A percentile compares a stretch with the other conserved stretches of the same genome.
Evolutionary conservation across 768 basidiomycete genomes (phyloP).

Genomic region (Butyriboletus loyo): DNA sequence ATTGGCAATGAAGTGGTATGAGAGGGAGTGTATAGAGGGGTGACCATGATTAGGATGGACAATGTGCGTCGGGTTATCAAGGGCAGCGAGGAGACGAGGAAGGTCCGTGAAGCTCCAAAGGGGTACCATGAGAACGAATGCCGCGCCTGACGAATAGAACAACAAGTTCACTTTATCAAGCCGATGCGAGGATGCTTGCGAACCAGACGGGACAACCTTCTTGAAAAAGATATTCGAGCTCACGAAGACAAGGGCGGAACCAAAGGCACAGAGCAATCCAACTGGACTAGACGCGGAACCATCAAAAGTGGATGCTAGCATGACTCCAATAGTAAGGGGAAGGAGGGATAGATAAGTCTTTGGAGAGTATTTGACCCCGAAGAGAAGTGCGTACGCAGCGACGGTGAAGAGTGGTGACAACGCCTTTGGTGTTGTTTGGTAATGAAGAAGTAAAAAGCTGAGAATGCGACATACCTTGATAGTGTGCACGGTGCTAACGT

Average conservation of each 20-base stretch:
- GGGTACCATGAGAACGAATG: slow-evolving; percentile 94
- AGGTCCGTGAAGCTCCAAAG: slow-evolving; percentile 92
- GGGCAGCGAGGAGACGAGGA: slow-evolving; percentile 53
- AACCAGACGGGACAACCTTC: slow-evolving; percentile 81
- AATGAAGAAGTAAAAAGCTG: not conserved
- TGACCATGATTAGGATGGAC: slow-evolving; percentile 46
- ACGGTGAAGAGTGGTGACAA: slow-evolving; percentile 97
- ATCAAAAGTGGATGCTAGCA: slow-evolving; percentile 95
- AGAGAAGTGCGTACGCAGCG: slow-evolving; percentile 88
- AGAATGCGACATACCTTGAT: slow-evolving; percentile 72
- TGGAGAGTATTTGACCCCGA: slow-evolving; percentile 88
- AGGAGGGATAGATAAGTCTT: slow-evolving; percentile 91
- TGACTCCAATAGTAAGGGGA: slow-evolving; percentile 95
- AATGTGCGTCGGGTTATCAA: slow-evolving; percentile 40
- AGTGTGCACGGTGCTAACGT: slow-evolving; percentile 97
- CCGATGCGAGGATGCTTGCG: slow-evolving; percentile 59
- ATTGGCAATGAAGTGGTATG: slow-evolving; percentile 87
- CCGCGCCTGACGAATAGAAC: slow-evolving; percentile 90
- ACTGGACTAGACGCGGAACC: slow-evolving; percentile 80
- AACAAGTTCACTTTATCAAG: slow-evolving; percentile 97
- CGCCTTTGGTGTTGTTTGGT: slow-evolving; percentile 53
- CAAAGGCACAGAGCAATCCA: slow-evolving; percentile 94
- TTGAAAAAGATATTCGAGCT: slow-evolving; percentile 99
- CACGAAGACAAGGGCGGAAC: slow-evolving; percentile 95
- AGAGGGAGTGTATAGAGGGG: slow-evolving; percentile 56